These are phyloP conservation scores for Penicillium sp. DNA, from an alignment of 2,329 filamentous ascomycete species.

Conservation along the genomic window DNA sequence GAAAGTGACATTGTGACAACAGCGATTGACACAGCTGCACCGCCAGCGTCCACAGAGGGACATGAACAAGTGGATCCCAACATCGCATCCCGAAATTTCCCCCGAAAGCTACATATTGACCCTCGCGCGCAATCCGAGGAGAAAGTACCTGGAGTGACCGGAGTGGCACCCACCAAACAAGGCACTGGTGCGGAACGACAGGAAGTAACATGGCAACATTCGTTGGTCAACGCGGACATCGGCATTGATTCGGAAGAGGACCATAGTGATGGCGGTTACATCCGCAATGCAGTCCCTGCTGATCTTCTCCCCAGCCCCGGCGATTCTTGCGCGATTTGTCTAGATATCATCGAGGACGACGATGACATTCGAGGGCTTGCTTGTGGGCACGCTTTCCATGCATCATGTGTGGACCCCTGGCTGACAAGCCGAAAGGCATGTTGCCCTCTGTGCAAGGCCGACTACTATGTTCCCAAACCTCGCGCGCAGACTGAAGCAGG, in stretches of 20 bases:
- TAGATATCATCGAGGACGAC: slow-evolving; percentile 89
- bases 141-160: slow-evolving; percentile 12
- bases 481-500: slow-evolving; percentile 54
- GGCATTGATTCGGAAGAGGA: slow-evolving; percentile 63
- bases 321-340: slow-evolving; percentile 93
- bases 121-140: slow-evolving; percentile 13
- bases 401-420: slow-evolving; percentile 93
- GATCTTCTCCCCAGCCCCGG: slow-evolving; percentile 78
- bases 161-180: neutral
- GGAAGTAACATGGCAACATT: slow-evolving; percentile 29
- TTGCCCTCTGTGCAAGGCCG: slow-evolving; percentile 95
- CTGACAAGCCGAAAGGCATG: slow-evolving; percentile 89
- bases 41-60: slow-evolving; percentile 21
- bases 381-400: slow-evolving; percentile 98
- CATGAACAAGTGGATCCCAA: slow-evolving; percentile 19
- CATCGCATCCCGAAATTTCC: slow-evolving; percentile 12
- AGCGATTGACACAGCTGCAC: slow-evolving; percentile 21
- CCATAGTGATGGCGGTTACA: slow-evolving; percentile 68
- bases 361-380: slow-evolving; percentile 91
- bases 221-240: slow-evolving; percentile 44
- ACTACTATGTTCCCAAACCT: slow-evolving; percentile 94
- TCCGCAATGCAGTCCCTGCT: slow-evolving; percentile 74
- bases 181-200: slow-evolving; percentile 8
- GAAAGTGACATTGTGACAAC: slow-evolving; percentile 47
- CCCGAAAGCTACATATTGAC: slow-evolving; percentile 15